Evolutionary conservation across 257 asterid genomes (phyloP), one percentile per base, ranked within the genome.

Genomic region (Nicotiana benthamiana): DNA sequence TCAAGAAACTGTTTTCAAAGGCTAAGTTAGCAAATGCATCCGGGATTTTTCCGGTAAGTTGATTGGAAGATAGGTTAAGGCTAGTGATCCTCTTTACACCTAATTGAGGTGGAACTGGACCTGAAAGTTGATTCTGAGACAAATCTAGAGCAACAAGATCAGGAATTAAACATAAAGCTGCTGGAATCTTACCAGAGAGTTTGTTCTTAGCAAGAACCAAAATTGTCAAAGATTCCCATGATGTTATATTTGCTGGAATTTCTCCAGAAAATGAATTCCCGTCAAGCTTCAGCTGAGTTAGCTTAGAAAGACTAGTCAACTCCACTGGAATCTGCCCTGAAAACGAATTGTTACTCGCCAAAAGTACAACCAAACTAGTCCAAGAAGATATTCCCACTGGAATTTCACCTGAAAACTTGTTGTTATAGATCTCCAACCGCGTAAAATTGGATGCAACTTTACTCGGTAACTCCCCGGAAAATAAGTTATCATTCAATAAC

Each of bases 241-340:
- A 94, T 4, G 83, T 30, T 4, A 94, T 90, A 48, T 86, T 62
- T 36, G 88, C 60, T 22, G 96, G 98, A 4, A 94, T 84, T 74
- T 68, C 87, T 74, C 97, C 96, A 8, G 94, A 87, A 64, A 94
- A 87, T 5, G 87, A 87, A 80, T 94, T 94, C 3, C 98, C 97
- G 63, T 92, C 97, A 5, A 93, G 91, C 27, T 27, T 56, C 53
- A 94, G 83, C 70, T 86, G 86, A 81, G 3, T 81, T 3, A 92
- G 90, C 79, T 83, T 82, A 72, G 79, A 61, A 83, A 95, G 97
- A 16, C 87, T 77, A 4, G 99, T 95, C 43, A 93, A 52, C 13
- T 82, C 92, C 59, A 40, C 82, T 1, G 99, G 96, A 46, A 93
- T 77, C 11, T 56, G 80, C n/a, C 99, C 99, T 0, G 93, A 83